Evolutionary conservation across 2,329 filamentous ascomycete species (phyloP), one percentile per base, ranked within the genome.

Genomic region (Colletotrichum paranaense): DNA sequence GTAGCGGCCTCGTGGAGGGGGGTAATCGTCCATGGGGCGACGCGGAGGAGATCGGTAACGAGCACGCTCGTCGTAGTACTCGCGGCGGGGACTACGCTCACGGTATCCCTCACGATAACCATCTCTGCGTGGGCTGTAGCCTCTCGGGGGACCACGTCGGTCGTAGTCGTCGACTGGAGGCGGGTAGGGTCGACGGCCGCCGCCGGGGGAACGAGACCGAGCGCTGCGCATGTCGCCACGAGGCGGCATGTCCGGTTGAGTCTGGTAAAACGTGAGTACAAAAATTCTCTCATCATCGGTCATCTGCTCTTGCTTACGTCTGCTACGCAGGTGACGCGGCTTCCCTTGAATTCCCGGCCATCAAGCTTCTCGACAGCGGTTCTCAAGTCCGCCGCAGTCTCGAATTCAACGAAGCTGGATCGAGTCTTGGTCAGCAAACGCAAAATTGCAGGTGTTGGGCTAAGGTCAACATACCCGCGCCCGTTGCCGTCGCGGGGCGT

Each of bases 361-460:
- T 98, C 95, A 75, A 99, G 93, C 85, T 98, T 98, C 83, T 98
- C 95, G 70, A 98, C 94, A 67, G 97, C 97, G 73, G 92, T 93
- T 82, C 94, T 95, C 73, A 99, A 87, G 80, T 99, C 97, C 77
- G 91, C 92, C 72, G 93, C 93, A 75, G 95, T 97, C 86, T 99
- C 97, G 80, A 98, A 99, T 82, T 99, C 97, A 81, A 99, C 96
- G 83, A 98, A 98, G 80, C 96, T 98, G 81, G 16, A 67, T 22
- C 22, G 8, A 4, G 2, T 19, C 65, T 26, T 19, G 8, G 42
- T 22, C 42, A 64, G 49, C 12, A 28, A n/a, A 3, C 4, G 46
- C 3, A 28, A 22, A 26, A 11, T 3, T n/a, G 38, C 30, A 64
- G 19, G 3, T n/a, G 11, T 5, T 26, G 28, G 2, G 24, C 14